A percentile compares a stretch with the other conserved stretches of the same genome.
These are phyloP conservation scores for Colletotrichum liriopes DNA, from an alignment of 2,329 filamentous ascomycete genomes.

Conservation along the genomic window DNA sequence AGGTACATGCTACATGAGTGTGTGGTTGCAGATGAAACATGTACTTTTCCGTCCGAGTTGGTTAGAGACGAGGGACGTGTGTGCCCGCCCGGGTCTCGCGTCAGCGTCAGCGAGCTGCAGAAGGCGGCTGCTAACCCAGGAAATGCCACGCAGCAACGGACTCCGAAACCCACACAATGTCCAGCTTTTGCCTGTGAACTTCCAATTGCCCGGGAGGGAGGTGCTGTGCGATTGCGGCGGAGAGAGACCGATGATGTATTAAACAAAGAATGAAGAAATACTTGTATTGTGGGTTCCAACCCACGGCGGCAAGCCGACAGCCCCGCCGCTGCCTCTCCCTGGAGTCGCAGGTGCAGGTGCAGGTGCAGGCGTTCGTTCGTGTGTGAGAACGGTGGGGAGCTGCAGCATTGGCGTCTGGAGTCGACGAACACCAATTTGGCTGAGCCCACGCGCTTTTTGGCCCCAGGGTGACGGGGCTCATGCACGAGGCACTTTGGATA, in stretches of 20 bases:
- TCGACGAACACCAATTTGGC: slow-evolving; percentile 6
- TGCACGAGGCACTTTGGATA: not conserved
- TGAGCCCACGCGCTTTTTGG: not conserved
- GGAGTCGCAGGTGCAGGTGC: slow-evolving; percentile 18
- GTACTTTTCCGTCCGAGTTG: slow-evolving; percentile 5
- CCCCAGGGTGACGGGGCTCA: not conserved
- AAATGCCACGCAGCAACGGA: not conserved
- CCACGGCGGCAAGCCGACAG: not conserved
- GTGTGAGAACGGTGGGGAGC: slow-evolving; percentile 29
- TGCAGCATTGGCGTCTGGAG: slow-evolving; percentile 33
- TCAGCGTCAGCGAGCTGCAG: slow-evolving; percentile 6
- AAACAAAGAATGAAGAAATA: not conserved
- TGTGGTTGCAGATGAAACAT: slow-evolving; percentile 7
- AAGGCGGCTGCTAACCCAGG: not conserved
- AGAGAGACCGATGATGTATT: not conserved
- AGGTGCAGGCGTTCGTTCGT: slow-evolving; percentile 32
- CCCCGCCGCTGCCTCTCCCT: not conserved
- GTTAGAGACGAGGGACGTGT: slow-evolving; percentile 16
- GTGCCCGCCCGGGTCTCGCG: not conserved
- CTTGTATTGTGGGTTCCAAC: not conserved
- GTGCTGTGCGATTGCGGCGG: not conserved
- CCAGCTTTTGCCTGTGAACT: not conserved
- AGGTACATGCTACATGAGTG: slow-evolving; percentile 4
- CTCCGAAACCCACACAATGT: too few species aligned
- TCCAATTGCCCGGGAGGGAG: not conserved